Conservation (phyloP, 768 basidiomycete genomes). For the Pisolithus microcarpus region DNA sequence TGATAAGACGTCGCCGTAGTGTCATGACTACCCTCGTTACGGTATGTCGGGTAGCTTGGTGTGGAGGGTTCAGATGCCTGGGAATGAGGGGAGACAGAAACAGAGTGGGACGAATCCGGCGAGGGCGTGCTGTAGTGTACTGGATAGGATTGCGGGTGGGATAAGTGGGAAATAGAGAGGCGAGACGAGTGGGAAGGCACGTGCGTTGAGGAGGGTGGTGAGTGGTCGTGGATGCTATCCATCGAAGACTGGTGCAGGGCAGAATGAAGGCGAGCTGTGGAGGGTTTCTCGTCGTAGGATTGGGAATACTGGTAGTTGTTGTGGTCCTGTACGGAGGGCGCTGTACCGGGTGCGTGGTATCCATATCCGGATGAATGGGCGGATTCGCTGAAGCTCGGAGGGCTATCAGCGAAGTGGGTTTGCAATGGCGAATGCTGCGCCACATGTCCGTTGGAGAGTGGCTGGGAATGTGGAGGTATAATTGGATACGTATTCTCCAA, state of each 20-base stretch:
- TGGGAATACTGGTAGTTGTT: constrained; percentile 20
- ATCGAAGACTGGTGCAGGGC: constrained; percentile 22
- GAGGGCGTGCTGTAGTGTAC: constrained; percentile 38
- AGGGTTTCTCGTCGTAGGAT: constrained; percentile 24
- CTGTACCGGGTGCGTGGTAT: constrained; percentile 19
- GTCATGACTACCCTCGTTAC: constrained; percentile 29
- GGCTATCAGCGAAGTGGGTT: constrained; percentile 26
- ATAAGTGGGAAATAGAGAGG: constrained; percentile 55
- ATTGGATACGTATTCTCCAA: constrained; percentile 38
- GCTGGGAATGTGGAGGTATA: constrained; percentile 26
- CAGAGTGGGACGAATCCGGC: constrained; percentile 45
- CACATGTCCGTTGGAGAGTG: constrained; percentile 31
- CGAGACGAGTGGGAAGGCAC: constrained; percentile 40
- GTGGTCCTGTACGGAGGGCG: constrained; percentile 17
- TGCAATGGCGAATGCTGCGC: constrained; percentile 25
- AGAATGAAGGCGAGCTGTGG: constrained; percentile 25
- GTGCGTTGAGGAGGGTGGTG: constrained; percentile 25
- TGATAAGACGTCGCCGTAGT: constrained; percentile 34
- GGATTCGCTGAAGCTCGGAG: constrained; percentile 24
- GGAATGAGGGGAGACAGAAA: constrained; percentile 37
- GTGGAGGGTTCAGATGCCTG: constrained; percentile 26
- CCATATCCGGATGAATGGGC: constrained; percentile 26
- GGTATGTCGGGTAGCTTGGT: constrained; percentile 38
- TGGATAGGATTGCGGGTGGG: constrained; percentile 44
- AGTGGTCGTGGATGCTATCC: constrained; percentile 22